phyloP scores from a whole-genome alignment of 176 grass and related monocot genomes.

The Echinochloa phyllopogon region DNA sequence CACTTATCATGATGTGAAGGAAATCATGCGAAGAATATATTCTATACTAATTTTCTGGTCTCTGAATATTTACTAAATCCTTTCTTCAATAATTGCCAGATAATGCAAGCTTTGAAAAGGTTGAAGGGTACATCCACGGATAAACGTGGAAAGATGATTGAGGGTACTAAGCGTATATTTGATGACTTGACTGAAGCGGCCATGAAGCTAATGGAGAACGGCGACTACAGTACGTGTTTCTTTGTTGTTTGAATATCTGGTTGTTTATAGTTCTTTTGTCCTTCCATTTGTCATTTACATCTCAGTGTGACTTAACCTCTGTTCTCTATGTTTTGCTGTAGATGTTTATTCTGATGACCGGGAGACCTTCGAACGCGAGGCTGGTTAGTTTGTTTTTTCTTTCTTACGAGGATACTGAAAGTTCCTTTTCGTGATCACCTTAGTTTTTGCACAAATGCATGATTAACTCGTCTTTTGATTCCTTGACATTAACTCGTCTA shows the following conservation, averaged over 20 bases:
- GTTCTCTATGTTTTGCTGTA: conserved; percentile 48
- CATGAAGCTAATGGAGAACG: conserved; percentile 97
- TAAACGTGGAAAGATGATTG: conserved; percentile 75
- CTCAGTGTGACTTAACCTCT: conserved; percentile 29
- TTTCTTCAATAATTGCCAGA: conserved; percentile 47
- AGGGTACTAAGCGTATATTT: conserved; percentile 76
- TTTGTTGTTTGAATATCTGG: conserved; percentile 24
- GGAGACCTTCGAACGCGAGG: conserved; percentile 83
- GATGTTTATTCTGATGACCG: conserved; percentile 95
- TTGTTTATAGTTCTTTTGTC: conserved; percentile 15
- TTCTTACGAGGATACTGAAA: conserved; percentile 28
- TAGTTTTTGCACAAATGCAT: conserved; percentile 5
- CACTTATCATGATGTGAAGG: neutral
- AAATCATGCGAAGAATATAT: neutral
- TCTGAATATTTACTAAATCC: conserved; percentile 22
- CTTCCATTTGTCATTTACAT: neutral
- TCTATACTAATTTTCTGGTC: neutral
- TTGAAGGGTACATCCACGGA: conserved; percentile 79
- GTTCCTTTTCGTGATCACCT: neutral
- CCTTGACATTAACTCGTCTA: neutral
- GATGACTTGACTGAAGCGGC: conserved; percentile 88
- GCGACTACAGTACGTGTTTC: conserved; percentile 73
- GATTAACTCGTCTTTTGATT: neutral
- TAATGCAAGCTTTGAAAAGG: conserved; percentile 90
- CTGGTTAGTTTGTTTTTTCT: conserved; percentile 64